These are phyloP conservation scores for Penicillium taxi DNA, from an alignment of 495 filamentous ascomycete genomes.

Conservation along the genomic window DNA sequence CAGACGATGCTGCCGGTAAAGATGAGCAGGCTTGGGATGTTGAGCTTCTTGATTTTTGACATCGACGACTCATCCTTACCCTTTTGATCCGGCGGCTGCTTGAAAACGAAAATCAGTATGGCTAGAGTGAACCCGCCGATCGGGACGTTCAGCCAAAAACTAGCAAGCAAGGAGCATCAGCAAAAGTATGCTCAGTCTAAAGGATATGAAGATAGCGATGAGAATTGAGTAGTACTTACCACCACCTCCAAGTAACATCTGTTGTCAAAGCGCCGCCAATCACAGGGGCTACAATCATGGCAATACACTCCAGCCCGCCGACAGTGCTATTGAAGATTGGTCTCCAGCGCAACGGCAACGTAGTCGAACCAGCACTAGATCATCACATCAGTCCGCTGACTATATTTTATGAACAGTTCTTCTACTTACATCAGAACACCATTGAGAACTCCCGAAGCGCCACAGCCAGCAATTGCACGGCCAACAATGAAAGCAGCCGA, in stretches of 20 bases:
- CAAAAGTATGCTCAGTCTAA: too few species aligned
- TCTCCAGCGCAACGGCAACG: not conserved
- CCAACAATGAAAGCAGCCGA: constrained; percentile 1
- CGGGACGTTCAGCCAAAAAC: not conserved
- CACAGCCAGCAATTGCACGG: constrained; percentile 1
- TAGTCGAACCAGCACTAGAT: not conserved
- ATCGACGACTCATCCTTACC: too few species aligned
- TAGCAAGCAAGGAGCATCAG: not conserved
- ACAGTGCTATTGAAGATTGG: not conserved
- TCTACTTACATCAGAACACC: too few species aligned
- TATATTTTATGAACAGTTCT: too few species aligned
- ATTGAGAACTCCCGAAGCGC: too few species aligned
- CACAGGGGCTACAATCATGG: not conserved
- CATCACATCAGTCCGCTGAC: too few species aligned
- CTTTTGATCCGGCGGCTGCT: too few species aligned
- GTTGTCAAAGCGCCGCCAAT: not conserved
- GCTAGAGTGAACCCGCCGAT: too few species aligned
- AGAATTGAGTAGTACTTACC: too few species aligned
- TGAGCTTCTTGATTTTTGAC: constrained; percentile 22
- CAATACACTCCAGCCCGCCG: not conserved
- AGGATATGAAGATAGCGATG: too few species aligned
- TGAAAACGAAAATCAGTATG: too few species aligned
- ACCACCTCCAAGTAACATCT: too few species aligned
- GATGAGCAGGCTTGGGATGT: constrained; percentile 31
- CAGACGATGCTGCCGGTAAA: constrained; percentile 33